A percentile compares a stretch with the other conserved stretches of the same genome.
These are phyloP conservation scores for Ophiostoma tasmaniense DNA, from an alignment of 2,329 filamentous ascomycete genomes.

Conservation along the genomic window DNA sequence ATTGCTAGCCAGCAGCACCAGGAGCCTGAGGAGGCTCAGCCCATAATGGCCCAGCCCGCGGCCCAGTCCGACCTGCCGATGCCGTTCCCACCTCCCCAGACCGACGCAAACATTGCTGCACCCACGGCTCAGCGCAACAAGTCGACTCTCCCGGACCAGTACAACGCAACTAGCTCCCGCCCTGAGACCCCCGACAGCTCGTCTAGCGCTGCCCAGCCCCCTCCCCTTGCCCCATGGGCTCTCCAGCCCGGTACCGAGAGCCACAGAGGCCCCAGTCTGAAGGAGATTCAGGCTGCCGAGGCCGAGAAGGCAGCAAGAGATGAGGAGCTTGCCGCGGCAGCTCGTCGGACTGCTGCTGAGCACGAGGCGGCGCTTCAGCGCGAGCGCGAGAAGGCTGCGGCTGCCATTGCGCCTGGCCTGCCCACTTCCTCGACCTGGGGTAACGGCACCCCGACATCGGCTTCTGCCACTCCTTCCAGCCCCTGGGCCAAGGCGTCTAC, in stretches of 20 bases:
- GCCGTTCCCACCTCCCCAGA: slow-evolving; percentile 62
- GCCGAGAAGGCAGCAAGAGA: slow-evolving; percentile 85
- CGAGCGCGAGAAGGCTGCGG: slow-evolving; percentile 49
- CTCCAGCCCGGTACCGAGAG: slow-evolving; percentile 65
- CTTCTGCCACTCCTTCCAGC: slow-evolving; percentile 41
- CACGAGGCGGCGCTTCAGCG: slow-evolving; percentile 59
- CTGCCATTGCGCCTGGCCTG: slow-evolving; percentile 63
- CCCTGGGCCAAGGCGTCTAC: slow-evolving; percentile 60
- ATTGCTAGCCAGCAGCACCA: slow-evolving; percentile 19
- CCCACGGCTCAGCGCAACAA: slow-evolving; percentile 80
- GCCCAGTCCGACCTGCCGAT: slow-evolving; percentile 64
- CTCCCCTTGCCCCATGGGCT: slow-evolving; percentile 89
- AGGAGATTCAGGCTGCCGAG: slow-evolving; percentile 94
- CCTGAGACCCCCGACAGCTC: slow-evolving; percentile 62
- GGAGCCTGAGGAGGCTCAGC: slow-evolving; percentile 24
- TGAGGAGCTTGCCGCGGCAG: slow-evolving; percentile 70
- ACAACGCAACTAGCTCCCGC: slow-evolving; percentile 53
- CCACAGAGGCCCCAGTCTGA: slow-evolving; percentile 81
- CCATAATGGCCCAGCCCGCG: not conserved
- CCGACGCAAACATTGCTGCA: slow-evolving; percentile 61
- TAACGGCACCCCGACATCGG: slow-evolving; percentile 61
- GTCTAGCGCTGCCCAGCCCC: slow-evolving; percentile 34
- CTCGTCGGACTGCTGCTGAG: slow-evolving; percentile 69
- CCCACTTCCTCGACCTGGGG: slow-evolving; percentile 88
- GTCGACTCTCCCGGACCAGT: slow-evolving; percentile 73